These are phyloP conservation scores for Thelonectria discophora DNA, from an alignment of 2,329 filamentous ascomycete species.

Conservation along the genomic window DNA sequence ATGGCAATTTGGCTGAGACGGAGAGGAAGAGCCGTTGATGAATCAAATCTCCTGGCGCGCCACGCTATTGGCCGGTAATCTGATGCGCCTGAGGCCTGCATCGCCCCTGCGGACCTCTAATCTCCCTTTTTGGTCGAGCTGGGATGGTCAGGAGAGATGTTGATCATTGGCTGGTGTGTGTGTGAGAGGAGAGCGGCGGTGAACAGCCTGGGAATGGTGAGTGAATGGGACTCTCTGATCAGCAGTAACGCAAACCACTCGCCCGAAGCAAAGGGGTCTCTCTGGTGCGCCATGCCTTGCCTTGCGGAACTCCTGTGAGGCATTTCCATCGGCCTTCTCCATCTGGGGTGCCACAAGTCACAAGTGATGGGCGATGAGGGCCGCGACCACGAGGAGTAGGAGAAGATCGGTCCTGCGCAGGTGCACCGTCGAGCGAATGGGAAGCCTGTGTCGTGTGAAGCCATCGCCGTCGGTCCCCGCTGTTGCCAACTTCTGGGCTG, in stretches of 20 bases:
- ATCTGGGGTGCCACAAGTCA: conserved; percentile 20
- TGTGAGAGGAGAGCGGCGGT: conserved; percentile 38
- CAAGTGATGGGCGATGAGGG: conserved; percentile 7
- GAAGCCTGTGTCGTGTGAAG: conserved; percentile 5
- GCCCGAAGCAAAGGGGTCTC: conserved; percentile 37
- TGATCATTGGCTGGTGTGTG: conserved; percentile 23
- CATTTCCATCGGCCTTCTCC: conserved; percentile 47
- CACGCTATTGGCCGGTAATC: conserved; percentile 36
- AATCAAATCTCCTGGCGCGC: conserved; percentile 40
- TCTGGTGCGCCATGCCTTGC: conserved; percentile 26
- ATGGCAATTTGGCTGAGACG: conserved; percentile 35
- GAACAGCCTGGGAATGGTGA: conserved; percentile 28
- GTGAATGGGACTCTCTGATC: no score
- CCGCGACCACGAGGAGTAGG: not conserved
- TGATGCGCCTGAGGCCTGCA: conserved; percentile 27
- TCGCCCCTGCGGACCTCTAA: conserved; percentile 36
- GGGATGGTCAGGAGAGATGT: conserved; percentile 26
- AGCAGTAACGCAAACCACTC: not conserved
- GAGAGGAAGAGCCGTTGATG: conserved; percentile 29
- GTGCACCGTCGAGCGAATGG: not conserved
- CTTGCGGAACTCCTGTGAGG: conserved; percentile 44
- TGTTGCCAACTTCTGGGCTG: not conserved
- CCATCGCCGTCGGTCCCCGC: not conserved
- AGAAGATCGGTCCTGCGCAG: not conserved
- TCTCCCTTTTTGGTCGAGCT: conserved; percentile 36